These are phyloP conservation scores for Mortierella sp. DNA, from an alignment of 371 early-diverging fungal genomes.

Conservation along the genomic window DNA sequence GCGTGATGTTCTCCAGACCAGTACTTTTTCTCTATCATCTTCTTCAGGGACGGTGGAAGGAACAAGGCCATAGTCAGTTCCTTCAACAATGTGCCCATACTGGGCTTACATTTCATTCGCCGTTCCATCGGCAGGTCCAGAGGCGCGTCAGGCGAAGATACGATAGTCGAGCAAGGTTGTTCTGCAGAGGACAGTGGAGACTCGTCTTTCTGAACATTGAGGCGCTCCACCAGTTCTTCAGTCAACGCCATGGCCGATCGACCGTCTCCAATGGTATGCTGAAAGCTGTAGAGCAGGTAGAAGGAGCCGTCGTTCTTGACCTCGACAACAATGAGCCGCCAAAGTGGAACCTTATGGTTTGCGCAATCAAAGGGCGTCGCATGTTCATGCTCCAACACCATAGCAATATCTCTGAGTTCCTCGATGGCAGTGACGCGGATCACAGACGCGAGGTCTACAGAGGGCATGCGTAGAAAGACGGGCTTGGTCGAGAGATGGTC, in stretches of 20 bases:
- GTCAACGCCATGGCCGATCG: conserved; percentile 29
- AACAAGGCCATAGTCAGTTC: conserved; percentile 14
- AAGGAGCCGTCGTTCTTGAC: conserved; percentile 35
- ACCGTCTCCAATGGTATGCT: conserved; percentile 42
- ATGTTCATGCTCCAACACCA: conserved; percentile 36
- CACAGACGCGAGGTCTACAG: conserved; percentile 19
- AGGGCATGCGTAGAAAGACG: conserved; percentile 26
- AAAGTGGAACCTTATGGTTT: conserved; percentile 22
- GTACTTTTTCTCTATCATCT: conserved; percentile 25
- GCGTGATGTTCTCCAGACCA: conserved; percentile 45
- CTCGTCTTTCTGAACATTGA: conserved; percentile 17
- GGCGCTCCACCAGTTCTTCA: conserved; percentile 29
- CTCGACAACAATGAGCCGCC: conserved; percentile 33
- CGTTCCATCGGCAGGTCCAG: conserved; percentile 21
- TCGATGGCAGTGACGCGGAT: conserved; percentile 21
- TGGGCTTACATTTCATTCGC: conserved; percentile 14
- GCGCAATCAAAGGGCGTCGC: conserved; percentile 4
- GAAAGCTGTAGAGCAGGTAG: conserved; percentile 27
- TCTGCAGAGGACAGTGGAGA: not conserved
- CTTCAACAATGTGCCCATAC: conserved; percentile 13
- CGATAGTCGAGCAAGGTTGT: conserved; percentile 7
- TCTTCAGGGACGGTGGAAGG: conserved; percentile 26
- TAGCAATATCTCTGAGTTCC: not conserved
- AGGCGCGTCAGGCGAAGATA: conserved; percentile 4
- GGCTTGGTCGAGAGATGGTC: conserved; percentile 31